Evolutionary conservation across 441 rosid species (phyloP).

Genomic region (Erysimum cheiri): DNA sequence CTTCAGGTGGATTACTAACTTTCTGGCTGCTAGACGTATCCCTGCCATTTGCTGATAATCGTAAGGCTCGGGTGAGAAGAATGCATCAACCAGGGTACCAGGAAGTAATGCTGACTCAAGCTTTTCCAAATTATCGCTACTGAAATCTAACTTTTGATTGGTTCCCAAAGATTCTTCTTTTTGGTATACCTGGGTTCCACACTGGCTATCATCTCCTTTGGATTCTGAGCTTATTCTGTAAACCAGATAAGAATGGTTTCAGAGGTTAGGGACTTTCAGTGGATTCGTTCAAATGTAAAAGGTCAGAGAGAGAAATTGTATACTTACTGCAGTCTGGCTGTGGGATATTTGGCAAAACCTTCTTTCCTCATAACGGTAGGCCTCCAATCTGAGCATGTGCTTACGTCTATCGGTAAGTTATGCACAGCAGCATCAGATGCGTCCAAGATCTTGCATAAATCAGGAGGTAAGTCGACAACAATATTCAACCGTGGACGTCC

Average conservation of each 20-base stretch:
- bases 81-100: constrained; percentile 68
- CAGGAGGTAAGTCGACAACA: constrained; percentile 62
- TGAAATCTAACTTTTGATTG: constrained; percentile 58
- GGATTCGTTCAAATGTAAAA: background rate
- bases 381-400: constrained; percentile 70
- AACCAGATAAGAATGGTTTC: constrained; percentile 4
- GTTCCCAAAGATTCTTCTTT: constrained; percentile 66
- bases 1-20: constrained; percentile 51
- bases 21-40: constrained; percentile 65
- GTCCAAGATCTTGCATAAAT: constrained; percentile 63
- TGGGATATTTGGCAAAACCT: constrained; percentile 50
- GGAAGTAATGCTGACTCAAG: constrained; percentile 51
- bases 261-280: constrained; percentile 12
- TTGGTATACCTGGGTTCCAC: constrained; percentile 60
- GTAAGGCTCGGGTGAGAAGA: constrained; percentile 65
- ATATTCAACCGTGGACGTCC: constrained; percentile 75
- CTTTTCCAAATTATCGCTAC: constrained; percentile 51
- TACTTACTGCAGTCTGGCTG: constrained; percentile 81
- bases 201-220: constrained; percentile 50
- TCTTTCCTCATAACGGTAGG: constrained; percentile 51
- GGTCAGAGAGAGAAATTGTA: constrained; percentile 10
- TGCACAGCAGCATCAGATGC: constrained; percentile 55
- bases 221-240: constrained; percentile 63
- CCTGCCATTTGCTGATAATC: constrained; percentile 77
- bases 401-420: constrained; percentile 47